Conservation (phyloP, 2,329 filamentous ascomycete genomes). For the Ascochyta clinopodiicola region DNA sequence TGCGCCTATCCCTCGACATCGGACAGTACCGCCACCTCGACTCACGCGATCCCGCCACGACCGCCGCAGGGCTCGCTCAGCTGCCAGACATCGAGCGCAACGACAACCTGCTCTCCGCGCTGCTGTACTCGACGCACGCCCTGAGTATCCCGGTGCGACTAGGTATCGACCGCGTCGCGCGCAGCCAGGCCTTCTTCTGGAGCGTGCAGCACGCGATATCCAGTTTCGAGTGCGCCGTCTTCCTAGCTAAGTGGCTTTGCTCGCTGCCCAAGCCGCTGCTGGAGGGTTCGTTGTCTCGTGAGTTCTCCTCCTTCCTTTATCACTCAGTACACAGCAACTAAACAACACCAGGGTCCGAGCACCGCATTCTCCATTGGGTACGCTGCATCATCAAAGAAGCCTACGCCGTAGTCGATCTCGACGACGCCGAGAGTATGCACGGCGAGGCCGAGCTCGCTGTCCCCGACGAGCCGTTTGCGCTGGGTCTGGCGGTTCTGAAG, state of each 20-base stretch:
- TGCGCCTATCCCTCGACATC: conserved; percentile 55
- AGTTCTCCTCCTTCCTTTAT: neutral
- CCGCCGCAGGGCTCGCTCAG: conserved; percentile 49
- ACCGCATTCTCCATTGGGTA: conserved; percentile 57
- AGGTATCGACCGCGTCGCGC: conserved; percentile 61
- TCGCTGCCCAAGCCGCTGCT: conserved; percentile 31
- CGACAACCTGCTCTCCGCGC: conserved; percentile 57
- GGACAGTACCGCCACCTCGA: conserved; percentile 54
- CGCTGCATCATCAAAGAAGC: conserved; percentile 57
- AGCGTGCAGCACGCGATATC: conserved; percentile 64
- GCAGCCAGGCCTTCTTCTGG: conserved; percentile 64
- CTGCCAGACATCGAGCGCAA: conserved; percentile 55
- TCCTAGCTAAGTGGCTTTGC: conserved; percentile 60
- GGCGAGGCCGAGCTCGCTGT: conserved; percentile 18
- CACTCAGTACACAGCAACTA: neutral
- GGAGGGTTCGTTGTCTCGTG: conserved; percentile 25
- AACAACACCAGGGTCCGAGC: conserved; percentile 40
- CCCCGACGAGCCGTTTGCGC: conserved; percentile 34
- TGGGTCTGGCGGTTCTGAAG: conserved; percentile 52
- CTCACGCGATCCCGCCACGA: conserved; percentile 51
- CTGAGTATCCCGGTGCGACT: conserved; percentile 63
- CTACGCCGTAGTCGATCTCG: conserved; percentile 46
- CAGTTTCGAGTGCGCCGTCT: conserved; percentile 61
- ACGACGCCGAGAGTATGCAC: conserved; percentile 19
- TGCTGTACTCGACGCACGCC: conserved; percentile 62